Evolutionary conservation across 179 eudicot species (phyloP), one percentile per base, ranked within the genome.

Genomic region (Pouteria campechiana): DNA sequence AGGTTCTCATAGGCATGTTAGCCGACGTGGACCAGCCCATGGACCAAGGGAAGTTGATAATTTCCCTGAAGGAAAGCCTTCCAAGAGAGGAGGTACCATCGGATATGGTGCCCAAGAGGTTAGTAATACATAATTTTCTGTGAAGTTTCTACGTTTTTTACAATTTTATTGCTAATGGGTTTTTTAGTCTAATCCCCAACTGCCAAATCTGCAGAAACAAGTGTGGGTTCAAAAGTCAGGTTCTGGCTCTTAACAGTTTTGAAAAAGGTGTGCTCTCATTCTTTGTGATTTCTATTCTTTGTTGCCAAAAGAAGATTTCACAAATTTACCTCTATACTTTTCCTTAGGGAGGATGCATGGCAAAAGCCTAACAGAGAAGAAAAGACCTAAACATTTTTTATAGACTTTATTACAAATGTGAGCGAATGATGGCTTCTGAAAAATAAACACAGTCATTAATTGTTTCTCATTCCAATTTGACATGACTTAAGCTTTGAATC

Each of bases 151-250:
- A 3, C 23, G 29, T 28, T 40, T 41, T 46, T 2, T 9, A 25
- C 37, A 17, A 25, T 19, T 14, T 21, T 25, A 32, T 50, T 34
- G 33, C 33, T 51, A n/a, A 31, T 41, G 9, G 6, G 5, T 2
- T 31, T 25, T 34, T 34, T 11, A 10, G 25, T 10, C 32, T 28
- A 6, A 6, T 5, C 7, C 32, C 6, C 17, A 13, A 9, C 17
- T 5, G 25, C 41, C 17, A 22, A 37, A 14, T 60, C 17, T 70
- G 68, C 84, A 88, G 94, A 89, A 84, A 68, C 97, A 84, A 59
- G 85, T 84, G 44, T 84, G 97, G 93, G 80, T 81, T 63, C 93
- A 81, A 60, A 81, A 81, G 63, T 68, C 93, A 29, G 74, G 80
- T 60, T 65, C 87, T 34, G 87, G 83, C 48, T 72, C 83, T 33